Evolutionary conservation across 176 grass and related monocot species (phyloP).

Genomic region (Bothriochloa decipiens): DNA sequence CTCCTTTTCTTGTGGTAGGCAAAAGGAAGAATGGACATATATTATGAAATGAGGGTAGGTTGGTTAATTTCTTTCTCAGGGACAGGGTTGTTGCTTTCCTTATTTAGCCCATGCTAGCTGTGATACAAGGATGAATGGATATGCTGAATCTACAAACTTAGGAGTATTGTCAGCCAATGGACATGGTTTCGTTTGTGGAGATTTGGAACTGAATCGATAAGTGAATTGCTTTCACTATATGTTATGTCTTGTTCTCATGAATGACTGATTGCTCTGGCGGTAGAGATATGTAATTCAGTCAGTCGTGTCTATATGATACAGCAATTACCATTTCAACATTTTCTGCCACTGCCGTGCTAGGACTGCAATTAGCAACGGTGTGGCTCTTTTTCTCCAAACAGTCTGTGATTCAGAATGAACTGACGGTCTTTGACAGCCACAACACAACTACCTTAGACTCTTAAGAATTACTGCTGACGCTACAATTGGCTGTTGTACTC

Average conservation of each 20-base stretch:
- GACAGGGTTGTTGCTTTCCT: too few species aligned
- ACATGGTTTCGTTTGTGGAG: too few species aligned
- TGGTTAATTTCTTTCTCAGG: neutral
- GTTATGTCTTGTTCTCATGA: too few species aligned
- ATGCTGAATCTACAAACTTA: neutral
- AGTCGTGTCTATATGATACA: neutral
- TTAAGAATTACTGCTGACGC: neutral
- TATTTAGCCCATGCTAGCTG: too few species aligned
- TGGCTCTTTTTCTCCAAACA: neutral
- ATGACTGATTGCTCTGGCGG: too few species aligned
- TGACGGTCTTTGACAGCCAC: neutral
- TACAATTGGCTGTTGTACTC: neutral
- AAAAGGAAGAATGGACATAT: neutral
- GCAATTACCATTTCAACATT: neutral
- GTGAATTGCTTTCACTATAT: too few species aligned
- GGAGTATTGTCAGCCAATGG: too few species aligned
- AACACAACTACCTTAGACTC: too few species aligned
- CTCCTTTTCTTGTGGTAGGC: too few species aligned
- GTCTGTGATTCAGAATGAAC: neutral
- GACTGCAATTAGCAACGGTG: neutral
- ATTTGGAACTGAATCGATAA: neutral
- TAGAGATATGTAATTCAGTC: too few species aligned
- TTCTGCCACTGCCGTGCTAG: neutral
- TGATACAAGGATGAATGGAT: neutral
- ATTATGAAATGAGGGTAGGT: neutral